A percentile compares a stretch with the other conserved stretches of the same genome.
Conservation (phyloP, 768 basidiomycete genomes). For the Boletus insuetus region DNA sequence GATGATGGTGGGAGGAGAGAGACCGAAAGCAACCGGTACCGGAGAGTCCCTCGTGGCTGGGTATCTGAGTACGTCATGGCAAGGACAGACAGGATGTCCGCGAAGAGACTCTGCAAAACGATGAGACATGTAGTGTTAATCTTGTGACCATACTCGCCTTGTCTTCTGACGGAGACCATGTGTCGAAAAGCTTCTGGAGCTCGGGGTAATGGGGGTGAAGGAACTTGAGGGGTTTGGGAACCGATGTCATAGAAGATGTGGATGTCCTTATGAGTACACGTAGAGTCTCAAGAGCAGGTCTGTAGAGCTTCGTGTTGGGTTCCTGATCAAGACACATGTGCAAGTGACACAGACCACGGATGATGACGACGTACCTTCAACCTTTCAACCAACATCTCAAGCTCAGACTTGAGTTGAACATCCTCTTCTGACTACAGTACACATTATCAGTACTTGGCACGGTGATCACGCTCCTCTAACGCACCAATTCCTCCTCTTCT, state of each 20-base stretch:
- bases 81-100: slow-evolving; percentile 95
- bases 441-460: slow-evolving; percentile 5
- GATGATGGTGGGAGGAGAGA: slow-evolving; percentile 63
- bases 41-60: slow-evolving; percentile 91
- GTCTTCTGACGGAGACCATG: slow-evolving; percentile 75
- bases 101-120: slow-evolving; percentile 74
- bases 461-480: slow-evolving; percentile 32
- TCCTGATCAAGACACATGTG: slow-evolving; percentile 54
- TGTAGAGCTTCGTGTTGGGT: slow-evolving; percentile 78
- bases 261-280: slow-evolving; percentile 93
- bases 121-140: not conserved
- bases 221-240: slow-evolving; percentile 98
- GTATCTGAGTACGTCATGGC: slow-evolving; percentile 99
- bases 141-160: slow-evolving; percentile 37
- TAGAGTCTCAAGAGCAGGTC: slow-evolving; percentile 89
- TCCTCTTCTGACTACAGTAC: slow-evolving; percentile 86
- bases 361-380: slow-evolving; percentile 61
- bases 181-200: slow-evolving; percentile 78
- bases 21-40: slow-evolving; percentile 84
- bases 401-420: slow-evolving; percentile 84
- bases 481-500: slow-evolving; percentile 73
- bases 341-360: slow-evolving; percentile 1
- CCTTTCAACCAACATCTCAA: slow-evolving; percentile 96
- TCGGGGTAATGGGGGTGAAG: slow-evolving; percentile 91
- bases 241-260: slow-evolving; percentile 98